Percentiles rank a stretch among this genome's conserved stretches.
These are phyloP conservation scores for Geotrichum fermentans DNA, from an alignment of 1,139 yeast genomes.

Conservation along the genomic window DNA sequence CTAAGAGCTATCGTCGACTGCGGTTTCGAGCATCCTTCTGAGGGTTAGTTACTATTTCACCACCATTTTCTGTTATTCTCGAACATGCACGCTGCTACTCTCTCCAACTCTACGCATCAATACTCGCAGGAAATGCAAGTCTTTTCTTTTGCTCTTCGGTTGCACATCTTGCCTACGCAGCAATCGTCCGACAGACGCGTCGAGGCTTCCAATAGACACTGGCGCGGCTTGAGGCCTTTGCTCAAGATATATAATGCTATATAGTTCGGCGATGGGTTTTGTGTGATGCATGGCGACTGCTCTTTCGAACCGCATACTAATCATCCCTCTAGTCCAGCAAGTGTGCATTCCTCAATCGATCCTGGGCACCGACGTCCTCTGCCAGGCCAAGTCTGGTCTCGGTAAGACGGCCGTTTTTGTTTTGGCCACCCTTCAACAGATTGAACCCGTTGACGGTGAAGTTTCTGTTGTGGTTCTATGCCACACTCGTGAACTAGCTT, in stretches of 20 bases:
- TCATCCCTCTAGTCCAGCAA: constrained; percentile 67
- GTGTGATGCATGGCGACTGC: constrained; percentile 15
- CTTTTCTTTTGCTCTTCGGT: not conserved
- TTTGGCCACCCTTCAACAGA: constrained; percentile 90
- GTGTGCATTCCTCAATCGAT: constrained; percentile 97
- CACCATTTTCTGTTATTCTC: constrained; percentile 7
- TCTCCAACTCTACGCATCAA: not conserved
- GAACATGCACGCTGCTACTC: constrained; percentile 9
- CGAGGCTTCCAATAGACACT: no score
- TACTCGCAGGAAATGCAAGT: no score
- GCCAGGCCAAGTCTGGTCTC: constrained; percentile 99
- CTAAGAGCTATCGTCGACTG: constrained; percentile 97
- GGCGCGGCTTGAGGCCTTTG: no score
- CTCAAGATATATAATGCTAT: not conserved
- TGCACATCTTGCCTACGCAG: not conserved
- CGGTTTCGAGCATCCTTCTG: constrained; percentile 99
- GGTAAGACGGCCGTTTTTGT: constrained; percentile 99
- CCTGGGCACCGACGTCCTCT: constrained; percentile 93
- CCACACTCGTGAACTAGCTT: constrained; percentile 98
- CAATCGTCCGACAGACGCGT: no score
- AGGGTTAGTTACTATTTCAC: constrained; percentile 76
- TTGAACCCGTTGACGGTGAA: constrained; percentile 97
- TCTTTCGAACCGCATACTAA: constrained; percentile 13
- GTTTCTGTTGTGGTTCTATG: constrained; percentile 90
- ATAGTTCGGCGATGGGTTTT: constrained; percentile 8